Evolutionary conservation across 2,329 filamentous ascomycete genomes (phyloP).

Genomic region (Trichoderma citrinoviride): DNA sequence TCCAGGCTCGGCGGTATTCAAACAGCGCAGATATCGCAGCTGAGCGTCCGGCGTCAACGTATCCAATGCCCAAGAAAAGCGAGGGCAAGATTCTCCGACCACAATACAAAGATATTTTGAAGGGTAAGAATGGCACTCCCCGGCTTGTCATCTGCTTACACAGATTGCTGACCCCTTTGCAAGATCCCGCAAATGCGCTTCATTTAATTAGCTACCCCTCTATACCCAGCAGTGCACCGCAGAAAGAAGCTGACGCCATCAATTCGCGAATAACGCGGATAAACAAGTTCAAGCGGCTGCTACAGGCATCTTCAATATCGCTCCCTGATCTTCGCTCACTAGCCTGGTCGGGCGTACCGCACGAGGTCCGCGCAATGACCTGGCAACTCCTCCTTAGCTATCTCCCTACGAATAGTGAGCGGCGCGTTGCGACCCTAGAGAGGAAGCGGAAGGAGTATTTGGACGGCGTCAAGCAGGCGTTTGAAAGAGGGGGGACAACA

Average conservation of each 20-base stretch:
- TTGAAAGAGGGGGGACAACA: conserved; percentile 60
- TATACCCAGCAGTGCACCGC: conserved; percentile 67
- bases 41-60: conserved; percentile 76
- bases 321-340: conserved; percentile 77
- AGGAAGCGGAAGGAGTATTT: conserved; percentile 95
- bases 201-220: conserved; percentile 89
- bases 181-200: conserved; percentile 84
- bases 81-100: conserved; percentile 95
- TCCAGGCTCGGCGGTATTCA: conserved; percentile 59
- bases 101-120: conserved; percentile 95
- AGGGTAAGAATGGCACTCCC: conserved; percentile 45
- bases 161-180: not conserved
- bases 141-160: not conserved
- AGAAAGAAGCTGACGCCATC: conserved; percentile 82
- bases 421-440: conserved; percentile 84
- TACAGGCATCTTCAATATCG: conserved; percentile 88
- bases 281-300: conserved; percentile 96
- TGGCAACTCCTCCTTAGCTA: conserved; percentile 97
- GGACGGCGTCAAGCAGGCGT: conserved; percentile 77
- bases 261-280: conserved; percentile 88
- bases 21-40: conserved; percentile 94
- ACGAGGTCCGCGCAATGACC: conserved; percentile 97
- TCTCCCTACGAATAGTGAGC: conserved; percentile 92
- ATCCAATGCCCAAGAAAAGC: conserved; percentile 82
- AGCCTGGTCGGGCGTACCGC: conserved; percentile 91